Conservation (phyloP, 371 early-diverging fungal species). For the Chytridium lagenaria region DNA sequence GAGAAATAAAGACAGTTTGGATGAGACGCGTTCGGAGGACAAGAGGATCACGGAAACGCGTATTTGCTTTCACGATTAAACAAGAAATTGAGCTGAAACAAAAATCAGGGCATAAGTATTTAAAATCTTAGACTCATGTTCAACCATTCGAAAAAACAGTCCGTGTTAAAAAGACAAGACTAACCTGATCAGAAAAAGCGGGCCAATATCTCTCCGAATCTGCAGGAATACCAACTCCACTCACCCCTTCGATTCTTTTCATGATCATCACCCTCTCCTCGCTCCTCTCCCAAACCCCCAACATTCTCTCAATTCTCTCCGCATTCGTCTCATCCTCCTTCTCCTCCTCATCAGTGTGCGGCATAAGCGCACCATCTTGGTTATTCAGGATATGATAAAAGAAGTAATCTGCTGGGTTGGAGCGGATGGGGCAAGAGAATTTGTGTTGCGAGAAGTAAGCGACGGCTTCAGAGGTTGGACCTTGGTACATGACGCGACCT, state of each 20-base stretch:
- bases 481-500: constrained; percentile 66
- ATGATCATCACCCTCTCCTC: constrained; percentile 17
- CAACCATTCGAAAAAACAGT: too few species aligned
- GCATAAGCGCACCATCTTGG: constrained; percentile 34
- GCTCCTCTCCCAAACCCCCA: constrained; percentile 30
- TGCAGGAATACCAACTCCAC: too few species aligned
- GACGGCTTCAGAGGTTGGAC: constrained; percentile 52
- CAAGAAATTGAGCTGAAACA: constrained; percentile 29
- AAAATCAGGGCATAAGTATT: constrained; percentile 5
- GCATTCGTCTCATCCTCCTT: constrained; percentile 33
- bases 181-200: constrained; percentile 3
- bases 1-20: constrained; percentile 43
- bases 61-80: constrained; percentile 33
- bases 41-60: constrained; percentile 46
- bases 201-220: constrained; percentile 7
- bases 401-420: constrained; percentile 64
- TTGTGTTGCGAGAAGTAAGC: constrained; percentile 58
- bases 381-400: constrained; percentile 44
- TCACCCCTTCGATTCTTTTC: constrained; percentile 1
- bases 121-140: not conserved
- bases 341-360: constrained; percentile 7
- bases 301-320: constrained; percentile 40
- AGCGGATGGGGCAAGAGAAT: constrained; percentile 60
- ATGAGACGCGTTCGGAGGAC: constrained; percentile 57
- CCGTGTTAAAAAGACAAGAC: not conserved